phyloP scores from a whole-genome alignment of 1,284 basidiomycete genomes.

The Blastosporella zonata region DNA sequence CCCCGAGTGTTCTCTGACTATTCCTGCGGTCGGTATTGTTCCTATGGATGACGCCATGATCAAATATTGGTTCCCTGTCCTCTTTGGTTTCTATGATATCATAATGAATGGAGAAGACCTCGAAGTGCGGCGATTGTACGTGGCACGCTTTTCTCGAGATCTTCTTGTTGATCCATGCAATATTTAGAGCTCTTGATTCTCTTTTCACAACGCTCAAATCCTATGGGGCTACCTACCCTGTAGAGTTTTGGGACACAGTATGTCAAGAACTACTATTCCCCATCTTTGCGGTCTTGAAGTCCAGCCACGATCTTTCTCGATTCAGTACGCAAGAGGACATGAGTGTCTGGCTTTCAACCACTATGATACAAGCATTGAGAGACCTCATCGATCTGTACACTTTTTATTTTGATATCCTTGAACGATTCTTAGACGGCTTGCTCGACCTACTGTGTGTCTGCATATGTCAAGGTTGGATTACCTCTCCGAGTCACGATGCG shows the following conservation, averaged over 20 bases:
- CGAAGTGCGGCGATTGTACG: slow-evolving; percentile 93
- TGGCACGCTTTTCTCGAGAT: slow-evolving; percentile 18
- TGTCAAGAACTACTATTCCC: slow-evolving; percentile 97
- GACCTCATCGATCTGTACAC: slow-evolving; percentile 97
- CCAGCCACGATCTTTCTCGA: slow-evolving; percentile 84
- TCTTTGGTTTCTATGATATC: slow-evolving; percentile 98
- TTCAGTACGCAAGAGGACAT: slow-evolving; percentile 98
- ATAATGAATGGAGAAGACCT: slow-evolving; percentile 99
- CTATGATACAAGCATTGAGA: slow-evolving; percentile 97
- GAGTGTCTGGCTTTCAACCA: slow-evolving; percentile 99
- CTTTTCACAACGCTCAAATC: slow-evolving; percentile 93
- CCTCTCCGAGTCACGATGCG: neutral
- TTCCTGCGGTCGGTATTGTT: slow-evolving; percentile 30
- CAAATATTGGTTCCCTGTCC: slow-evolving; percentile 94
- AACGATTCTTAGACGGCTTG: slow-evolving; percentile 87
- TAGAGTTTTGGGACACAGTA: slow-evolving; percentile 98
- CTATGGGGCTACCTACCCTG: slow-evolving; percentile 83
- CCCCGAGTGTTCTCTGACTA: slow-evolving; percentile 73
- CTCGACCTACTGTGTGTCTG: slow-evolving; percentile 94
- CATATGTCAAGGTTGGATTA: slow-evolving; percentile 88
- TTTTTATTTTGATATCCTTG: slow-evolving; percentile 91
- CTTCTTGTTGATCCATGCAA: slow-evolving; percentile 5
- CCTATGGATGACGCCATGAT: slow-evolving; percentile 81
- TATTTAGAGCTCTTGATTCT: slow-evolving; percentile 85
- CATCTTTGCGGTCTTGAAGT: slow-evolving; percentile 95